Conservation (phyloP, 1,284 basidiomycete genomes). For the Exsudoporus floridanus region DNA sequence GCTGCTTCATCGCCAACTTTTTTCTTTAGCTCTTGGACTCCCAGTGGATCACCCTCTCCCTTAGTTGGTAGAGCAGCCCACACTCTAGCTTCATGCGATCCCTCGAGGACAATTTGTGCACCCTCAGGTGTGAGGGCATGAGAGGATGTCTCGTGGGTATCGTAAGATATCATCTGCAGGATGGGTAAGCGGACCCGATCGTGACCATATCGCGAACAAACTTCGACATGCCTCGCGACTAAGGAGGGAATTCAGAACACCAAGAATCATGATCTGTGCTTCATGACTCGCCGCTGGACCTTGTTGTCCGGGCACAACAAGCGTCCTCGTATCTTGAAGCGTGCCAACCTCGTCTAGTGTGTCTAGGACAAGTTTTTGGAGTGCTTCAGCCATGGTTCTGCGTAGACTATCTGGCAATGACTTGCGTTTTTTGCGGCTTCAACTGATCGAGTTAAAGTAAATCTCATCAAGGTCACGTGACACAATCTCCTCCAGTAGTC, state of each 20-base stretch:
- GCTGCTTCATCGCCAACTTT: slow-evolving; percentile 80
- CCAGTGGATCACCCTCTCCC: slow-evolving; percentile 66
- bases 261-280: slow-evolving; percentile 79
- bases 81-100: slow-evolving; percentile 93
- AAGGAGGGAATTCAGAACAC: slow-evolving; percentile 83
- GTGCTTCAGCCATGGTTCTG: slow-evolving; percentile 61
- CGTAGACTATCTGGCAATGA: not conserved
- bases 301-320: slow-evolving; percentile 67
- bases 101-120: slow-evolving; percentile 69
- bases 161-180: slow-evolving; percentile 81
- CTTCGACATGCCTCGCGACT: slow-evolving; percentile 73
- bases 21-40: slow-evolving; percentile 67
- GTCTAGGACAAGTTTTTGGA: slow-evolving; percentile 80
- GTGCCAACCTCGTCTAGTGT: slow-evolving; percentile 58
- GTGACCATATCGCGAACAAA: slow-evolving; percentile 4
- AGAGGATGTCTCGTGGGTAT: slow-evolving; percentile 73
- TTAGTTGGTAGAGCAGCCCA: slow-evolving; percentile 80
- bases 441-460: slow-evolving; percentile 1
- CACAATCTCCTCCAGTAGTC: not conserved
- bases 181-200: slow-evolving; percentile 19
- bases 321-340: slow-evolving; percentile 75
- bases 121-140: slow-evolving; percentile 83
- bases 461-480: slow-evolving; percentile 33
- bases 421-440: not conserved
- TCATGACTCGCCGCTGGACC: slow-evolving; percentile 62